phyloP scores from a whole-genome alignment of 2,329 filamentous ascomycete species.

The Alternaria sp. region DNA sequence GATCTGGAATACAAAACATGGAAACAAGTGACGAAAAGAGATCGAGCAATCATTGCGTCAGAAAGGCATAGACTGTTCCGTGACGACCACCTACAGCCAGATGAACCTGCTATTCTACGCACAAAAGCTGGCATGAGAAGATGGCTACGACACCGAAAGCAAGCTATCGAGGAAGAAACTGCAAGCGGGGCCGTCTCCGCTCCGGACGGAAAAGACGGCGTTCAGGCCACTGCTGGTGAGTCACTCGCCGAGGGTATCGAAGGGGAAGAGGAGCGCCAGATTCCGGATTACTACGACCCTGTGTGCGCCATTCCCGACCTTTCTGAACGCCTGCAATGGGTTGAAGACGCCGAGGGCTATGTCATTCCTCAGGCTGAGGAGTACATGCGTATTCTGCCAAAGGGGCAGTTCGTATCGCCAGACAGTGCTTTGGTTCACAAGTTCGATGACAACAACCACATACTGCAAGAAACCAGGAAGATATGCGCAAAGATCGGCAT shows the following conservation, averaged over 20 bases:
- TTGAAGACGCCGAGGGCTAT: constrained; percentile 86
- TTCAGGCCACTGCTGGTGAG: constrained; percentile 64
- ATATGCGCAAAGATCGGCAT: constrained; percentile 95
- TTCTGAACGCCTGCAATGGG: constrained; percentile 78
- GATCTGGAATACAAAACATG: constrained; percentile 93
- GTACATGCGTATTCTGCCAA: constrained; percentile 77
- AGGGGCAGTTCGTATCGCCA: constrained; percentile 76
- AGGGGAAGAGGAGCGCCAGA: constrained; percentile 73
- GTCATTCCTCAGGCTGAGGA: constrained; percentile 88
- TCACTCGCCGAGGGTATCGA: constrained; percentile 96
- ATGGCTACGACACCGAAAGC: constrained; percentile 80
- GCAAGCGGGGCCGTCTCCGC: constrained; percentile 58
- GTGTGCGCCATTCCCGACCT: constrained; percentile 87
- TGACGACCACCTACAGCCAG: constrained; percentile 80
- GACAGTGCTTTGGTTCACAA: constrained; percentile 76
- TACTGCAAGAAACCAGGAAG: constrained; percentile 96
- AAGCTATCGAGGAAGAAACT: constrained; percentile 56
- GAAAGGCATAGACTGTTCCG: constrained; percentile 87
- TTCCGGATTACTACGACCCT: constrained; percentile 95
- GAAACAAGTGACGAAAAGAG: constrained; percentile 99
- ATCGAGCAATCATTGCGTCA: constrained; percentile 83
- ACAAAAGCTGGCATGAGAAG: constrained; percentile 88
- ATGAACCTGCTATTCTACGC: constrained; percentile 85
- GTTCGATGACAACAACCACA: constrained; percentile 88
- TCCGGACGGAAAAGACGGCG: constrained; percentile 54